Evolutionary conservation across 495 filamentous ascomycete species (phyloP), one percentile per base, ranked within the genome.

Genomic region (Aspergillus campestris): DNA sequence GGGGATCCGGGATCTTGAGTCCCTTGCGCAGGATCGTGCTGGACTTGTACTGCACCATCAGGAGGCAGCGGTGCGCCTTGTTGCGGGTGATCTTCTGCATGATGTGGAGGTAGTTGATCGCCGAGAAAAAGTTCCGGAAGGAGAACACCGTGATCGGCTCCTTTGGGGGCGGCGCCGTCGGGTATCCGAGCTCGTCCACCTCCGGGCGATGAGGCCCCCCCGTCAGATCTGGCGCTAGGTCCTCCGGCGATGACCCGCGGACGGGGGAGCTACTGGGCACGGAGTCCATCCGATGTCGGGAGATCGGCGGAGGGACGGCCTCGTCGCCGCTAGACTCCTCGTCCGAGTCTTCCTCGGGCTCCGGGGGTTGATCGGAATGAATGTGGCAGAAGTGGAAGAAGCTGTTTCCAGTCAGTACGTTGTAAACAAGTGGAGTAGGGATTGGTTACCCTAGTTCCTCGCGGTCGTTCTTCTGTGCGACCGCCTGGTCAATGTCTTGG

Each of bases 81-180:
- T 83, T 72, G 51, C 94, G 92, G 61, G 89, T 94, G 46, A 97
- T 85, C 64, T 98, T 98, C 60, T 97, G 92, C 79, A 97, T 85
- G 43, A 95, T 78, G 51, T 94, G 89, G 12, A 98, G 76, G 66
- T 89, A 86, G 65, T 92, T 96, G 73, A 96, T 95, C 41, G 81
- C 75, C 6, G 86, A 82, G 73, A 90, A 94, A 75, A 97, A 94
- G 67, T 91, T 90, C 51, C 94, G 86, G 65, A 87, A 89, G 18
- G 87, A 91, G 73, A 86, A 97, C 52, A 81, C 80, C 7, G 86
- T 95, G 50, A 96, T 89, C 18, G 88, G 87, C 46, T 86, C 81
- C 28, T 82, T 77, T 3, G 89, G 87, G 44, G 73, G 59, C 3
- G 71, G 69, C 14, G 66, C 67, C 0, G 67, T 74, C 7, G 89